Base-by-base conservation (phyloP, 495 filamentous ascomycete species). In the Xylaria bambusicola region DNA sequence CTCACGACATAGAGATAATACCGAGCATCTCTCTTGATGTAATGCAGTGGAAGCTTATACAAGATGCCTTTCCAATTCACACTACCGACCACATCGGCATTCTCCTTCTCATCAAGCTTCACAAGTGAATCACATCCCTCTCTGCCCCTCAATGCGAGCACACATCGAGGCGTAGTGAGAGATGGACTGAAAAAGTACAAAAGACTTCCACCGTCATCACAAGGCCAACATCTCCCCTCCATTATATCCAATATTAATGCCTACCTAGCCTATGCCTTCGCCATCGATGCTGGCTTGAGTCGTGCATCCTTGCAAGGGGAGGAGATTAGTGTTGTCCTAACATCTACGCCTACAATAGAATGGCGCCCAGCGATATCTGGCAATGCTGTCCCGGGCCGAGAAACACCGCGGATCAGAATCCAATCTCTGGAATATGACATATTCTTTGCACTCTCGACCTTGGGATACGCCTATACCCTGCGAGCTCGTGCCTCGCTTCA, bases 51-150 rank as follows among this genome's bases (percentile, higher is more conserved):
- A 38, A 38, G 36, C 3, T 15, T 38, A 15, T 9, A 38, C 17
- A 82, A 58, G 31, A 96, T 97, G 93, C 91, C 93, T 42, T 97
- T 87, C 71, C 86, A 87, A 18, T 95, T 93, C 66, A 77, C 80
- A 31, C 83, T 96, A 36, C 90, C 92, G 2, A 96, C 92, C 20
- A 96, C 92, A 21, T 94, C 90, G 2, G 80, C 85, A 42, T 84
- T 93, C 64, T 87, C 87, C 36, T 93, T 96, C 69, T 85, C 89
- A 8, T 76, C 84, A 18, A 86, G 79, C 74, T 85, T 93, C 66
- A 77, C 69, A 52, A 88, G 85, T 53, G 78, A 83, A 51, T 88
- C 88, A 2, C 93, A 96, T 68, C 91, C 93, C 6, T 93, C 93
- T 0, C 82, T 97, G 10, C 90, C 90, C 9, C 80, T 91, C 50